Conservation (phyloP, 345 rosid species). For the Citrus unshiu region DNA sequence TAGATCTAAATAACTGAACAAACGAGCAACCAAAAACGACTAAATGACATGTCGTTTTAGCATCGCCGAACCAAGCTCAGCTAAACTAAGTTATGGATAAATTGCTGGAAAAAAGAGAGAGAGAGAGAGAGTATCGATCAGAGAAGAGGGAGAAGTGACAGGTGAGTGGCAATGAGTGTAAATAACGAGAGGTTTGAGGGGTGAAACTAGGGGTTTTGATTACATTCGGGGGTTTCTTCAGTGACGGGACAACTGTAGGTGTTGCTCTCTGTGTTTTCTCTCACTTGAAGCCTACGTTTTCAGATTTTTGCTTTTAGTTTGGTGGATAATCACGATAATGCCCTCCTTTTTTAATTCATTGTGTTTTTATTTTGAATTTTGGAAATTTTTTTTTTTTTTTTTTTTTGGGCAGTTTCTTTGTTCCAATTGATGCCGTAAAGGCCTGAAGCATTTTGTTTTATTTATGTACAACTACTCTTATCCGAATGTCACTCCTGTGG, state of each 20-base stretch:
- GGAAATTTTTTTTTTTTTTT: neutral
- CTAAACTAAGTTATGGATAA: neutral
- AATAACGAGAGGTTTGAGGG: slow-evolving; percentile 1
- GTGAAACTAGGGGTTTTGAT: neutral
- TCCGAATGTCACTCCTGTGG: too few species aligned
- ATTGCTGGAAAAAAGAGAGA: neutral
- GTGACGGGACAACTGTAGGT: slow-evolving; percentile 20
- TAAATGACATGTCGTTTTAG: slow-evolving; percentile 15
- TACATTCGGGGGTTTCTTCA: slow-evolving; percentile 9
- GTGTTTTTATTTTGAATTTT: neutral
- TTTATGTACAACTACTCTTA: too few species aligned
- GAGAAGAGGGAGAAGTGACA: neutral
- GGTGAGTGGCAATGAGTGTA: slow-evolving; percentile 25
- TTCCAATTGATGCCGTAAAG: neutral
- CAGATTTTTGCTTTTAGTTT: slow-evolving; percentile 10
- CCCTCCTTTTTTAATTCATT: slow-evolving; percentile 3
- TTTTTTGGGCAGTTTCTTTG: neutral
- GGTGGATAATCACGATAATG: slow-evolving; percentile 25
- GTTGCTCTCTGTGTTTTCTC: slow-evolving; percentile 14
- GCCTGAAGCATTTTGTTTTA: too few species aligned
- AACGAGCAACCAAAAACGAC: slow-evolving; percentile 8
- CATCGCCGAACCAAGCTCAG: slow-evolving; percentile 21
- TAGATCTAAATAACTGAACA: slow-evolving; percentile 27
- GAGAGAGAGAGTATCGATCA: neutral
- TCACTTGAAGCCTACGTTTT: slow-evolving; percentile 34